These are phyloP conservation scores for Debaryomyces udenii DNA, from an alignment of 1,139 yeast genomes.

Conservation along the genomic window DNA sequence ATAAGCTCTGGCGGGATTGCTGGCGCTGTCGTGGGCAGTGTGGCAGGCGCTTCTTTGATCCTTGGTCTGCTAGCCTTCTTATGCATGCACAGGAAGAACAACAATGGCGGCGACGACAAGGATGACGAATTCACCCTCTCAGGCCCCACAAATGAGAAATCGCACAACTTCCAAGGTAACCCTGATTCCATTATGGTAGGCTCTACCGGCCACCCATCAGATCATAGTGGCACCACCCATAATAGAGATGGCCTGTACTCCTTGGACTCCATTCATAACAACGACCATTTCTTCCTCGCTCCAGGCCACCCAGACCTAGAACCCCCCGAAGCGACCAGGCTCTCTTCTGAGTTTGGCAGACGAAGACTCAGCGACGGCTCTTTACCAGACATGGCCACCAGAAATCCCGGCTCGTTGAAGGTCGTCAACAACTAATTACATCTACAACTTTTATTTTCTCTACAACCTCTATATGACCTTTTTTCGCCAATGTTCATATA, in stretches of 20 bases:
- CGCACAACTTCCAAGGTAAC: conserved; percentile 12
- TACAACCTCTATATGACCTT: background rate
- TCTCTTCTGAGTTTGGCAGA: conserved; percentile 41
- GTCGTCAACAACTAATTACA: conserved; percentile 46
- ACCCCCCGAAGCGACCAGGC: conserved; percentile 19
- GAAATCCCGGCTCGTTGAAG: conserved; percentile 48
- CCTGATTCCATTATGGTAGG: conserved; percentile 13
- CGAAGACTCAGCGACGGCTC: conserved; percentile 69
- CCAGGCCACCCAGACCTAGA: conserved; percentile 16
- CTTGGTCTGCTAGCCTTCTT: conserved; percentile 43
- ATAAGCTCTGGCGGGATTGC: conserved; percentile 71
- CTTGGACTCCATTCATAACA: conserved; percentile 28
- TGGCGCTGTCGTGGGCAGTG: conserved; percentile 68
- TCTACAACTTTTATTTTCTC: background rate
- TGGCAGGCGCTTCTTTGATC: conserved; percentile 51
- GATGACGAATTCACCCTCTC: conserved; percentile 42
- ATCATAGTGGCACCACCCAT: conserved; percentile 10
- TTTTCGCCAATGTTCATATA: conserved; percentile 5
- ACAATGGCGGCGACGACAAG: conserved; percentile 38
- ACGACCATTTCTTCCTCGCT: conserved; percentile 29
- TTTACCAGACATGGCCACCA: conserved; percentile 64
- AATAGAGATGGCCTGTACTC: conserved; percentile 16
- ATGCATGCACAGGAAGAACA: conserved; percentile 42
- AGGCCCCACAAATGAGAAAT: conserved; percentile 31
- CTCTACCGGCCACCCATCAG: conserved; percentile 11